A percentile compares a stretch with the other conserved stretches of the same genome.
phyloP scores from a whole-genome alignment of 768 basidiomycete genomes.

The Megacollybia marginata region DNA sequence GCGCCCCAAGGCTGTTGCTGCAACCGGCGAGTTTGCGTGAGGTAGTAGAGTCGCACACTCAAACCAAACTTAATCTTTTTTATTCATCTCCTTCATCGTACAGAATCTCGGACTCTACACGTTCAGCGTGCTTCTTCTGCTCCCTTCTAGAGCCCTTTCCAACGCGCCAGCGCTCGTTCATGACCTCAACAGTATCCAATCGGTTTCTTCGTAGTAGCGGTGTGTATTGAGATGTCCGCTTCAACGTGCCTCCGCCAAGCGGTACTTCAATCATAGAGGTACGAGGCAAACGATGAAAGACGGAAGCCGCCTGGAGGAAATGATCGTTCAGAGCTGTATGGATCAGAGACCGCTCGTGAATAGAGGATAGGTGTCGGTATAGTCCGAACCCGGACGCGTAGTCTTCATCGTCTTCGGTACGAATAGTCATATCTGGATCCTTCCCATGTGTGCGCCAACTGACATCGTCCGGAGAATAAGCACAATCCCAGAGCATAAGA shows the following conservation, averaged over 20 bases:
- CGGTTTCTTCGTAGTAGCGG: constrained; percentile 62
- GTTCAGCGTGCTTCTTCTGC: constrained; percentile 17
- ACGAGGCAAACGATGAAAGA: constrained; percentile 32
- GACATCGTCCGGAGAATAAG: constrained; percentile 57
- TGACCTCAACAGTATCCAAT: constrained; percentile 61
- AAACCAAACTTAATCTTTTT: no score
- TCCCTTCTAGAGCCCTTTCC: constrained; percentile 51
- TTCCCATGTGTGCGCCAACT: constrained; percentile 59
- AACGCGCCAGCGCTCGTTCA: constrained; percentile 73
- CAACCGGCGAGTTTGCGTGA: no score
- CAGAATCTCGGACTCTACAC: not conserved
- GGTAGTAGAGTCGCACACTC: no score
- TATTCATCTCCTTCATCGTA: no score
- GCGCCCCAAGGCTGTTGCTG: no score
- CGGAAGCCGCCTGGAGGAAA: constrained; percentile 51
- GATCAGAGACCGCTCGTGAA: constrained; percentile 55
- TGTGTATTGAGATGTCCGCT: constrained; percentile 54
- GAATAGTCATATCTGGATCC: constrained; percentile 20
- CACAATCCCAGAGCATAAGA: constrained; percentile 87
- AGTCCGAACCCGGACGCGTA: constrained; percentile 20
- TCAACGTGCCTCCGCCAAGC: constrained; percentile 64
- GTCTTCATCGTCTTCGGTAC: constrained; percentile 10
- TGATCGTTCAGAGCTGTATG: constrained; percentile 57
- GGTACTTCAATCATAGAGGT: constrained; percentile 41
- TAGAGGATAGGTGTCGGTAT: constrained; percentile 44